Evolutionary conservation across 805 yeast species (phyloP), one percentile per base, ranked within the genome.

Genomic region (Candida manassasensis): DNA sequence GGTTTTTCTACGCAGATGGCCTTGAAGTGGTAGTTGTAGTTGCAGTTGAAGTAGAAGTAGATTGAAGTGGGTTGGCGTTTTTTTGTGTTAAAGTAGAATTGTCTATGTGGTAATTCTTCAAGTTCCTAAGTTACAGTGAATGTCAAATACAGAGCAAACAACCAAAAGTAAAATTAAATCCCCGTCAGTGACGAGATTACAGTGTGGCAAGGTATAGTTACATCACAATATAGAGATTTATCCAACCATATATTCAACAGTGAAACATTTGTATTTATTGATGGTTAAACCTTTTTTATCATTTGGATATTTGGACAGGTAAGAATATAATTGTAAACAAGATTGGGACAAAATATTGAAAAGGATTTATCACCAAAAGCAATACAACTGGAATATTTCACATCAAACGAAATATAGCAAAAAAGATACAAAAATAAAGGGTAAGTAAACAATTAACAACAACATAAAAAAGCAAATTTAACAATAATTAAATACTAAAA

Each of bases 391-490:
- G 10, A 9, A 15, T 9, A 9, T 27, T 17, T 27, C 30, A 27
- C 30, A 15, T 32, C 28, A 32, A 27, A 22, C 27, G 35, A 25
- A 32, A 25, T 12, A 18, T 25, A 25, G 24, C 35, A 32, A 18
- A 32, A 32, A 25, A 24, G 28, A 26, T 24, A 25, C 14, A 32
- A 18, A 32, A 24, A 32, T 19, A 16, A 32, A 25, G 15, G 28
- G 18, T 19, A 32, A 22, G 35, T 21, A 17, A 25, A 32, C 28
- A 26, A 26, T 24, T 14, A 24, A 32, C 27, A 32, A 26, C 25
- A 24, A 25, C 13, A 24, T 32, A 32, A 32, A 25, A 26, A 32
- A 32, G 28, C 28, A 32, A 27, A 25, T 32, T 16, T 32, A 19
- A 21, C 21, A 21, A 24, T 32, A 26, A 16, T 25, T 32, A 32